Evolutionary conservation across 371 early-diverging fungal species (phyloP), one percentile per base, ranked within the genome.

Genomic region (Apophysomyces sp.): DNA sequence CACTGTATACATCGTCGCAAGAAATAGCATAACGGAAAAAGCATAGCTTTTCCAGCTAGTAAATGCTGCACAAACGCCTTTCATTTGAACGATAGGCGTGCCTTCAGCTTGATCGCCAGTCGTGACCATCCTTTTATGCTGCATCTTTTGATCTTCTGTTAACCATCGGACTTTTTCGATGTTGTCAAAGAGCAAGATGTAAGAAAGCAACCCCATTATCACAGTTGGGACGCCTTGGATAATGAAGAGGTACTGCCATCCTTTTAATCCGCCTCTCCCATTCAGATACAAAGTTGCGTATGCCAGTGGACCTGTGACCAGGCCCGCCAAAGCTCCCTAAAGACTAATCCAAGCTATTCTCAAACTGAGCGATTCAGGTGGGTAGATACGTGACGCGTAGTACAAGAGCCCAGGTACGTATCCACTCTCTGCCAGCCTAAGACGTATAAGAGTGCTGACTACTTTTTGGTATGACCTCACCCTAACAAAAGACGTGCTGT

Each of bases 231-330:
- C 52, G 2, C 76, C 76, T 63, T 76, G 72, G 0, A 70, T 21
- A 1, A 76, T 64, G 39, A 72, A 72, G 15, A 76, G 52, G 40
- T 67, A 76, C 30, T 71, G 76, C 76, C 76, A 76, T 15, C 63
- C 73, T 41, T 65, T 60, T 9, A 72, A 21, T 0, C 72, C 69
- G 26, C 58, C 8, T 40, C 40, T 30, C 1, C 76, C 76, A n/a
- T 76, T 68, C 3, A 69, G 52, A 9, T 40, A 62, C 9, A 66
- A 60, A 29, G 63, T 55, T 8, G 29, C 64, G 27, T 68, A 76
- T 0, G 68, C 59, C 2, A 76, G 37, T 0, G 72, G 72, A 0
- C 76, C 76, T 5, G 72, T 69, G 2, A 69, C 49, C 11, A 72
- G 39, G 2, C 76, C 70, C 11, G 76, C 37, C n/a, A 37, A n/a